Evolutionary conservation across 164 flowering plant species (phyloP).

Genomic region (Annona cherimola): DNA sequence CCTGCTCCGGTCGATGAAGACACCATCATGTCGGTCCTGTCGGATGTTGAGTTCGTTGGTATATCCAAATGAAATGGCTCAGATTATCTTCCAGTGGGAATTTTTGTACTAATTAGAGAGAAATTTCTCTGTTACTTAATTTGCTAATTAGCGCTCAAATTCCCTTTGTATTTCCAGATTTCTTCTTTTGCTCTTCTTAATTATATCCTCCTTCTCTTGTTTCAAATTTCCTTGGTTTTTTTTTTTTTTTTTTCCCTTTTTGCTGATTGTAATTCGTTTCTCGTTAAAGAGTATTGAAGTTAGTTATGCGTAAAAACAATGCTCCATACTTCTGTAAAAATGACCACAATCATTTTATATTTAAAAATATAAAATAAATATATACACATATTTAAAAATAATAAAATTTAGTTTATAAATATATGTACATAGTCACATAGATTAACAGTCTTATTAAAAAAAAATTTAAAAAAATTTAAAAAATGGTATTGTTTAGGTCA

Average conservation of each 20-base stretch:
- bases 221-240: neutral
- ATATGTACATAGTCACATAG: too few relatives aligned
- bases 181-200: conserved; percentile 7
- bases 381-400: too few relatives aligned
- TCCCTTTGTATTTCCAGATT: conserved; percentile 13
- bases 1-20: conserved; percentile 74
- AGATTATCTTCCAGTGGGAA: neutral
- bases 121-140: conserved; percentile 4
- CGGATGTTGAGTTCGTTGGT: conserved; percentile 34
- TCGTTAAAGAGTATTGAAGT: neutral
- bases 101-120: conserved; percentile 5
- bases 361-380: too few relatives aligned
- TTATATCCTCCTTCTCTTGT: neutral
- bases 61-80: conserved; percentile 8
- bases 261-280: conserved; percentile 19
- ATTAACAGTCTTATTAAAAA: too few relatives aligned
- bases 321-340: conserved; percentile 8
- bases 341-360: too few relatives aligned
- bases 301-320: conserved; percentile 1
- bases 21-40: conserved; percentile 47
- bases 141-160: conserved; percentile 6
- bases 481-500: too few relatives aligned
- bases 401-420: conserved; percentile 7
- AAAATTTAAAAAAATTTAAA: too few relatives aligned
- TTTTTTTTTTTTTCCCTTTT: too few relatives aligned